Evolutionary conservation across 1,284 basidiomycete species (phyloP), one percentile per base, ranked within the genome.

Genomic region (Naganishia albida): DNA sequence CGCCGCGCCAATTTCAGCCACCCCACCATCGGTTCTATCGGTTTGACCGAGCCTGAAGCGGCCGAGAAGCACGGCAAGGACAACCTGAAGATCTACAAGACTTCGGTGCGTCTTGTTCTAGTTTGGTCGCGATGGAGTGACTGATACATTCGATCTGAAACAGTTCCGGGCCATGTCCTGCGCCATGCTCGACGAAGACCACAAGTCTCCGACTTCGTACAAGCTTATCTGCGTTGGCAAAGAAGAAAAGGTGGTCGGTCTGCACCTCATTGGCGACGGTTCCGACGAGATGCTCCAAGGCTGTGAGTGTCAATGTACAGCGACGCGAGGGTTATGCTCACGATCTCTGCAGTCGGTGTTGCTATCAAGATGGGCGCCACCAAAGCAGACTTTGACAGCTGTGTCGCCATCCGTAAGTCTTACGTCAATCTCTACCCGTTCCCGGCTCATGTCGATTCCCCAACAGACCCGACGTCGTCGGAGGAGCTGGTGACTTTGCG

Each of bases 361-460:
- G 94, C 94, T 13, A 83, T 99, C 73, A 97, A 97, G 84, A 93
- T 97, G 93, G 90, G 91, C 62, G 90, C 88, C 84, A 76, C 85
- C 20, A 93, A 93, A 81, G 80, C 85, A 72, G 89, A 95, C 75
- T 82, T 95, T 66, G 91, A 93, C 73, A 85, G 89, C 73, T 92
- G 89, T 3, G 90, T 96, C 48, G 93, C 93, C 20, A 96, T 97
- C 72, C 93, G 76, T 79, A 64, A 68, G 77, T 76, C 8, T 7
- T 3, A 6, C 28, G 10, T n/a, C 8, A n/a, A 26, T 23, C 20
- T 25, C 20, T 48, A 20, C 18, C 2, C 23, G 3, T 12, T 12
- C 46, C 23, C 20, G 13, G 26, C 23, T n/a, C 7, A 38, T 34
- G 26, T 26, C 30, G 4, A n/a, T 46, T 43, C 10, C 49, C 23